Conservation (phyloP, 1,284 basidiomycete genomes). For the Volvariella volvacea region DNA sequence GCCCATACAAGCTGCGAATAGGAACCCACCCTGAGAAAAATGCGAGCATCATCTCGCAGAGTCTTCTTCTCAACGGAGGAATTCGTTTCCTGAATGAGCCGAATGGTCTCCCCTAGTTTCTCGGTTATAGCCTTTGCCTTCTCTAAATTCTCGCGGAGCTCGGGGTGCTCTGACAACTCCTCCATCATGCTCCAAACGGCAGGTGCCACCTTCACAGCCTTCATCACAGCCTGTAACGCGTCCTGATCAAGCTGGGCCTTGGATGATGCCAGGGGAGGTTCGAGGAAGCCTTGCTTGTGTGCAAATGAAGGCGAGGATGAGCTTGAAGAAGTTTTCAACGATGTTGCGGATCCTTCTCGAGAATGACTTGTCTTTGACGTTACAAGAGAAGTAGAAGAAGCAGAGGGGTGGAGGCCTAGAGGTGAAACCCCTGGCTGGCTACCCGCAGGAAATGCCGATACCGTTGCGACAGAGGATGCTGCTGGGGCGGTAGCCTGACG, state of each 20-base stretch:
- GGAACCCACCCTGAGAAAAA: conserved; percentile 61
- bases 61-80: conserved; percentile 43
- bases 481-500: conserved; percentile 30
- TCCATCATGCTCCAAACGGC: conserved; percentile 68
- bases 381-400: conserved; percentile 11
- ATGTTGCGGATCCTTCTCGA: conserved; percentile 52
- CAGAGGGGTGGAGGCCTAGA: conserved; percentile 10
- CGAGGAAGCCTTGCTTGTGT: conserved; percentile 29
- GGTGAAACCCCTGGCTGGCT: conserved; percentile 5
- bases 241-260: conserved; percentile 62
- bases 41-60: conserved; percentile 63
- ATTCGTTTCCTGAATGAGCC: conserved; percentile 42
- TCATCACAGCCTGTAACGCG: conserved; percentile 60
- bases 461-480: conserved; percentile 5
- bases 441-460: neutral
- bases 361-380: conserved; percentile 32
- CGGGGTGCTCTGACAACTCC: conserved; percentile 33
- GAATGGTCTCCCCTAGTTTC: conserved; percentile 48
- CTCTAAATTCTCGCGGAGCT: conserved; percentile 43
- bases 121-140: conserved; percentile 53
- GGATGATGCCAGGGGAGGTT: conserved; percentile 34
- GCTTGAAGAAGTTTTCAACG: conserved; percentile 37
- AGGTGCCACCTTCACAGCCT: conserved; percentile 64
- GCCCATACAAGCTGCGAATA: conserved; percentile 1
- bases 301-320: conserved; percentile 31